Base-by-base conservation (phyloP, 164 flowering plant genomes). In the Berberis thunbergii region DNA sequence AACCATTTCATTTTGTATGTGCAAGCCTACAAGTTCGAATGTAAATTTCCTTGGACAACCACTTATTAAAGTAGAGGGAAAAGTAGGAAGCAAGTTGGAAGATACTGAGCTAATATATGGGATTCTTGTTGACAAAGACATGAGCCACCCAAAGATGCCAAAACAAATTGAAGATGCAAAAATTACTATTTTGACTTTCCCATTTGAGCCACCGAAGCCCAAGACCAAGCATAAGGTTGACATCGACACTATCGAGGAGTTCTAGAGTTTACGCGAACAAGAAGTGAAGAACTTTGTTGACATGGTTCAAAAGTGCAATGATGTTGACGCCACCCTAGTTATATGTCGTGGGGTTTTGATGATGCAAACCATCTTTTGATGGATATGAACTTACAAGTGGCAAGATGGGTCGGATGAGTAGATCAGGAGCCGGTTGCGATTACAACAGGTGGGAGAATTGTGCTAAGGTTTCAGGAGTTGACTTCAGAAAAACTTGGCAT, bases 71-170 rank as follows among this genome's bases (percentile, higher is more conserved):
- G 90, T 91, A 1, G 99, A 94, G 67, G 99, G 99, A 2, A 94
- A 91, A 78, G 99, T 94, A 2, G 99, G 99, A 12, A 96, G 99
- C 11, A 94, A 87, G 76, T 68, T 94, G 66, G 99, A 94, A 76
- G 97, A 94, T 69, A 91, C 97, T 50, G 99, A 94, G 69, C 80
- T 91, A 1, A 76, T 94, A 45, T 84, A 86, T 78, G 99, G 99
- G 26, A 94, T 94, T 48, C 67, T 86, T 71, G 92, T 94, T 41
- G 99, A 94, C 82, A 94, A 94, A 77, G 99, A 94, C 70, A 94
- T 94, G 97, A 94, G 99, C 72, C 99, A 94, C 67, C 97, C 97
- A 1, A 97, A 94, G 73, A 94, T 94, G 99, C 99, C 99, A 49
- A 94, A 94, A 80, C 72, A 69, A 63, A 94, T 94, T 75, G 86